These are phyloP conservation scores for Tolypocladium tropicale DNA, from an alignment of 2,329 filamentous ascomycete species.

Conservation along the genomic window DNA sequence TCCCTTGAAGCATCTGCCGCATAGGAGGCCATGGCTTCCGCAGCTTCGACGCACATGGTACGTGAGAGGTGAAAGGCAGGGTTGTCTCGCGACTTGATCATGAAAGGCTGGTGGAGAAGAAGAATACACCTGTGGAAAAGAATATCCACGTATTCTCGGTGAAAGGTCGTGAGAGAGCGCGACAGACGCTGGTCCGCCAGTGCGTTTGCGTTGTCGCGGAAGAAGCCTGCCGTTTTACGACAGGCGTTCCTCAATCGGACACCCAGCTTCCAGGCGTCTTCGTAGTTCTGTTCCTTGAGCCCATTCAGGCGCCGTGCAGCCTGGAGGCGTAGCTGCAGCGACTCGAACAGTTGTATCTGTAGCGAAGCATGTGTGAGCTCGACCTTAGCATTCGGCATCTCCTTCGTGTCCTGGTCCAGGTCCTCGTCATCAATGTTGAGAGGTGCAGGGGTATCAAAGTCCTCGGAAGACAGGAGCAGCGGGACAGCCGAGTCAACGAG, in stretches of 20 bases:
- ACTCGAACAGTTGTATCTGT: background rate
- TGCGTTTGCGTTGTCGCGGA: background rate
- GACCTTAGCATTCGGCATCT: background rate
- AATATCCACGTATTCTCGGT: background rate
- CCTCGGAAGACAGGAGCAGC: background rate
- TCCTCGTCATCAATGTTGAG: background rate
- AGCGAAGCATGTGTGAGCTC: background rate
- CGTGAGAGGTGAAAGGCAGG: background rate
- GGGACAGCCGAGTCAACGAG: background rate
- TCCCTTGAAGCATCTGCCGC: background rate
- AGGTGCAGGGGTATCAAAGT: background rate
- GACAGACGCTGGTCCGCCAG: background rate
- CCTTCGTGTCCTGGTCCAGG: background rate
- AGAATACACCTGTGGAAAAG: background rate
- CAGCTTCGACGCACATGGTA: background rate
- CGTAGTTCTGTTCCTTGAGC: background rate
- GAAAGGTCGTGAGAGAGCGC: background rate
- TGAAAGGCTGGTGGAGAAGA: background rate
- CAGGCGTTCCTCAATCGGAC: background rate
- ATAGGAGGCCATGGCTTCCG: background rate
- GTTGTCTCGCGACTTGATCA: background rate
- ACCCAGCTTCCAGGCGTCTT: background rate
- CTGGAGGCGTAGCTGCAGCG: background rate
- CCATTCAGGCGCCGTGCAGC: background rate
- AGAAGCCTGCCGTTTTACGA: background rate